Conservation (phyloP, 495 filamentous ascomycete genomes). For the Aspergillus wentii region DNA sequence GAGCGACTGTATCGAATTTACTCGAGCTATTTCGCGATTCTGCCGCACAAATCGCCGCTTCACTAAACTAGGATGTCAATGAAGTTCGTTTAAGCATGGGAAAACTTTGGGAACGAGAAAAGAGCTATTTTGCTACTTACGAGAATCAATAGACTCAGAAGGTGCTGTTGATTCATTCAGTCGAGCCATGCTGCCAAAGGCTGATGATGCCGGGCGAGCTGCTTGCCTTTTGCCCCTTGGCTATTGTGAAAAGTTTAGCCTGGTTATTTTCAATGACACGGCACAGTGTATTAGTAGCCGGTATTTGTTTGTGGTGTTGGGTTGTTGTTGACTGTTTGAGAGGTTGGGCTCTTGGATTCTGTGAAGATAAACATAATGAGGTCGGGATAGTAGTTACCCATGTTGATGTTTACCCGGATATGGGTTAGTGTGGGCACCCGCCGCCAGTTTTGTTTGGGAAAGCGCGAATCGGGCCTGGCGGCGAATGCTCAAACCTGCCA, state of each 20-base stretch:
- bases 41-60: slow-evolving; percentile 84
- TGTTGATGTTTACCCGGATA: slow-evolving; percentile 40
- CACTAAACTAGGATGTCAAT: slow-evolving; percentile 44
- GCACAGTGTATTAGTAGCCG: no score
- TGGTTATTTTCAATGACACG: no score
- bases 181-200: slow-evolving; percentile 89
- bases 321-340: background rate
- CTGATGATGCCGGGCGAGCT: no score
- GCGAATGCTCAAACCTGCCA: no score
- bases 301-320: no score
- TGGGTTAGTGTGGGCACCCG: slow-evolving; percentile 27
- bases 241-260: no score
- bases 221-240: no score
- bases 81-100: no score
- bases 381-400: slow-evolving; percentile 5
- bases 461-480: no score
- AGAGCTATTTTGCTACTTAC: slow-evolving; percentile 48
- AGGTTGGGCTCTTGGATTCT: background rate
- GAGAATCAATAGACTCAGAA: slow-evolving; percentile 70
- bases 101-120: background rate
- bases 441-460: slow-evolving; percentile 11
- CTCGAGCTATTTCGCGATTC: slow-evolving; percentile 87
- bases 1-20: slow-evolving; percentile 86
- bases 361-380: slow-evolving; percentile 15
- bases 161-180: slow-evolving; percentile 75